phyloP scores from a whole-genome alignment of 2,329 filamentous ascomycete genomes.

The Claviceps sorghi region DNA sequence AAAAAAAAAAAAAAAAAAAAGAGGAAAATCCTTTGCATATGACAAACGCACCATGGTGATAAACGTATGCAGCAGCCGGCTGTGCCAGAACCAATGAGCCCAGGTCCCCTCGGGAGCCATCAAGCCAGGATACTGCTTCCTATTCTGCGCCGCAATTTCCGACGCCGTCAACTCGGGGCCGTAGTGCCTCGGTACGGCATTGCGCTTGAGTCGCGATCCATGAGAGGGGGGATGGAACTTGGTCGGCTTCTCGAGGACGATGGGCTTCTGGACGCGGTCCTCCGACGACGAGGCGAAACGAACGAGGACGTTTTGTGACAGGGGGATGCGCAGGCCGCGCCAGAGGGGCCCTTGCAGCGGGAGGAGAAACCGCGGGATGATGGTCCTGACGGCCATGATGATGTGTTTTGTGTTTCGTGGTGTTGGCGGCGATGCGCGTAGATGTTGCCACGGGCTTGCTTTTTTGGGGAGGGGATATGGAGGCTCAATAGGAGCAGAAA shows the following conservation, averaged over 20 bases:
- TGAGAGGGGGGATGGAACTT: conserved; percentile 91
- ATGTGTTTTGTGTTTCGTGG: not conserved
- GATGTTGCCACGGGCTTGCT: not conserved
- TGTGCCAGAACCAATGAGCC: conserved; percentile 73
- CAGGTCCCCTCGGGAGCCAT: conserved; percentile 74
- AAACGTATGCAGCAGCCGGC: conserved; percentile 58
- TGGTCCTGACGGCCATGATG: conserved; percentile 31
- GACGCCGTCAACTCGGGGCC: conserved; percentile 54
- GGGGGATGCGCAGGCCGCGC: conserved; percentile 26
- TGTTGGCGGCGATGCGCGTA: not conserved
- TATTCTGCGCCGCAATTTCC: conserved; percentile 51
- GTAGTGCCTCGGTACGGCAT: conserved; percentile 49
- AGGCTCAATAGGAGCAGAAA: not conserved
- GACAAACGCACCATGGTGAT: conserved; percentile 58
- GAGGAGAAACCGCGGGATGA: conserved; percentile 54
- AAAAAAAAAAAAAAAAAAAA: not conserved
- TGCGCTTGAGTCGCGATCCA: conserved; percentile 49
- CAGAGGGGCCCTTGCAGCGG: conserved; percentile 45
- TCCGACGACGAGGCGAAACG: conserved; percentile 18
- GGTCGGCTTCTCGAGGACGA: conserved; percentile 71
- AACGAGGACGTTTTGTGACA: conserved; percentile 21
- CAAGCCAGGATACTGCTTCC: conserved; percentile 71
- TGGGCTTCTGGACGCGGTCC: conserved; percentile 30
- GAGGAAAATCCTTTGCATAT: not conserved
- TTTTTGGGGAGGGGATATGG: not conserved